Percentiles rank a stretch among this genome's conserved stretches.
These are phyloP conservation scores for Phaseolus coccineus DNA, from an alignment of 331 rosid genomes.

Conservation along the genomic window DNA sequence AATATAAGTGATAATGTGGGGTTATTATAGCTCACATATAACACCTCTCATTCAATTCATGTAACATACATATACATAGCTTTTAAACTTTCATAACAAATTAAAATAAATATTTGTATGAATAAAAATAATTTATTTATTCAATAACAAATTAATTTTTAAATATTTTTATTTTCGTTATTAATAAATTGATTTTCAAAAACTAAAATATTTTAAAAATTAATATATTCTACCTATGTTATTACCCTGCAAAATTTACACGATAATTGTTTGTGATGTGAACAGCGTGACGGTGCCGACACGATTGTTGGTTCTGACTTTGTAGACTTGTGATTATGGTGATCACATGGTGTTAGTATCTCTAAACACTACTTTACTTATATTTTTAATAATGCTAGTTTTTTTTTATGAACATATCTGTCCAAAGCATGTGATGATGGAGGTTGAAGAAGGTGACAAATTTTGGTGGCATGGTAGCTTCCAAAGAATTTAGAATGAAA, in stretches of 20 bases:
- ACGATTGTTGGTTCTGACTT: neutral
- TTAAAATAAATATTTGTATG: neutral
- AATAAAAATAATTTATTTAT: neutral
- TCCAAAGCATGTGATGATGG: slow-evolving; percentile 41
- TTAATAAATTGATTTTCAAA: neutral
- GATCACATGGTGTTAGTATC: slow-evolving; percentile 11
- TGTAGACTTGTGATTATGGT: neutral
- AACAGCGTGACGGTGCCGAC: slow-evolving; percentile 39
- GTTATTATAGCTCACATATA: too few relatives aligned
- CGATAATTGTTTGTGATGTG: neutral
- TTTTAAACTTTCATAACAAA: neutral
- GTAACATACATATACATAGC: neutral
- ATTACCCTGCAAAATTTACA: neutral
- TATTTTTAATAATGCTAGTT: slow-evolving; percentile 16
- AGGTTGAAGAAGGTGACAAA: slow-evolving; percentile 30
- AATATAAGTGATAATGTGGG: too few relatives aligned
- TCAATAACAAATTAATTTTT: neutral
- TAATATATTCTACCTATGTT: too few relatives aligned
- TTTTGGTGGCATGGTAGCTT: slow-evolving; percentile 40
- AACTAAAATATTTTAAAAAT: neutral
- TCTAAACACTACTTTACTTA: neutral
- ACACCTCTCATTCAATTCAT: neutral
- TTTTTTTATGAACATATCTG: slow-evolving; percentile 2
- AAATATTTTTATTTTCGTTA: neutral
- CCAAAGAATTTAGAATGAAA: slow-evolving; percentile 40